Evolutionary conservation across 257 asterid species (phyloP).

Genomic region (Ligustrum vulgare): DNA sequence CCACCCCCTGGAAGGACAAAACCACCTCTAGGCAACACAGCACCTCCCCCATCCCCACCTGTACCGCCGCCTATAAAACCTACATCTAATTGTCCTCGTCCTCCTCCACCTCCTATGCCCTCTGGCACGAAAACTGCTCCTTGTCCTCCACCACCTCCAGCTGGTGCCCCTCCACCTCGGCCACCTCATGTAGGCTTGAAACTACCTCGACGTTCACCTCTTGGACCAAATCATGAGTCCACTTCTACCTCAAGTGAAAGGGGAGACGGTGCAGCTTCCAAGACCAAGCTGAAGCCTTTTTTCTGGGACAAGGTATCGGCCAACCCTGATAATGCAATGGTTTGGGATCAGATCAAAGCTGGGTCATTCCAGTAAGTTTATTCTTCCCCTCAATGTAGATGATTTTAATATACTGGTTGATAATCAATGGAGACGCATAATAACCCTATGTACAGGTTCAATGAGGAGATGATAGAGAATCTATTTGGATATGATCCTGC

Average conservation of each 20-base stretch:
- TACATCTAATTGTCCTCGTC: slow-evolving; percentile 24
- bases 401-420: slow-evolving; percentile 4
- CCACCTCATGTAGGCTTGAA: slow-evolving; percentile 49
- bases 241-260: slow-evolving; percentile 29
- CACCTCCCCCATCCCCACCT: slow-evolving; percentile 37
- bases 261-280: slow-evolving; percentile 40
- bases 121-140: slow-evolving; percentile 30
- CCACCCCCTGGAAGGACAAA: slow-evolving; percentile 79
- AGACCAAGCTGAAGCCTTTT: slow-evolving; percentile 93
- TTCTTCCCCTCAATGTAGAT: slow-evolving; percentile 8
- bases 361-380: slow-evolving; percentile 94
- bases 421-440: not conserved
- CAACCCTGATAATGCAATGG: slow-evolving; percentile 81
- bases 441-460: slow-evolving; percentile 59
- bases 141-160: slow-evolving; percentile 46
- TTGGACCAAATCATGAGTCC: slow-evolving; percentile 42
- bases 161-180: slow-evolving; percentile 46
- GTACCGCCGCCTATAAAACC: slow-evolving; percentile 36
- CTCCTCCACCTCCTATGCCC: slow-evolving; percentile 27
- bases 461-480: slow-evolving; percentile 91
- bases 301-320: slow-evolving; percentile 98
- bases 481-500: slow-evolving; percentile 70
- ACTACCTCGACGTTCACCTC: slow-evolving; percentile 50
- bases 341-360: slow-evolving; percentile 81
- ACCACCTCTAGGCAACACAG: slow-evolving; percentile 31